These are phyloP conservation scores for Xerocomus brunneocitrinus DNA, from an alignment of 768 basidiomycete genomes.

Conservation along the genomic window DNA sequence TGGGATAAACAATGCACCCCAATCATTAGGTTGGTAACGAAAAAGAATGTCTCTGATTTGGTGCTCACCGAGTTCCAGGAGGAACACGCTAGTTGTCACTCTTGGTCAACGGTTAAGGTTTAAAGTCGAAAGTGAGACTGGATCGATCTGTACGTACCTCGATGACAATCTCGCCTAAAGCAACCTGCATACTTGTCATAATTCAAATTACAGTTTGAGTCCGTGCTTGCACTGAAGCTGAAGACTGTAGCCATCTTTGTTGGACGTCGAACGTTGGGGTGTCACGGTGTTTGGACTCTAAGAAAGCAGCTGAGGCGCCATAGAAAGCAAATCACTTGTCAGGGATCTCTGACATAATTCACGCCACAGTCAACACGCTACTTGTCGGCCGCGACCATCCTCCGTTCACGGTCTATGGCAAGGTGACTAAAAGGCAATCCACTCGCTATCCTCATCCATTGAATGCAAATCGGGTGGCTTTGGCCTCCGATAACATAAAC, in stretches of 20 bases:
- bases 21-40: not conserved
- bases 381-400: not conserved
- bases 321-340: not conserved
- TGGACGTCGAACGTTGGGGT: not conserved
- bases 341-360: not conserved
- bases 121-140: not conserved
- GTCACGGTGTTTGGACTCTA: not conserved
- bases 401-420: not conserved
- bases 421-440: not conserved
- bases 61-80: not conserved
- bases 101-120: not conserved
- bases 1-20: too few species aligned
- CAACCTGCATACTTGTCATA: not conserved
- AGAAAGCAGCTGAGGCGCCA: not conserved
- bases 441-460: not conserved
- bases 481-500: not conserved
- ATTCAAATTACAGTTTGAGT: not conserved
- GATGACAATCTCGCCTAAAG: not conserved
- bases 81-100: not conserved
- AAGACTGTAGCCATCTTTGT: not conserved
- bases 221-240: not conserved
- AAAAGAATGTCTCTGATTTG: not conserved
- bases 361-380: not conserved
- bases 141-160: not conserved
- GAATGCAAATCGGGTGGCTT: not conserved